Evolutionary conservation across 1,284 basidiomycete genomes (phyloP).

Genomic region (Agaricales sp.): DNA sequence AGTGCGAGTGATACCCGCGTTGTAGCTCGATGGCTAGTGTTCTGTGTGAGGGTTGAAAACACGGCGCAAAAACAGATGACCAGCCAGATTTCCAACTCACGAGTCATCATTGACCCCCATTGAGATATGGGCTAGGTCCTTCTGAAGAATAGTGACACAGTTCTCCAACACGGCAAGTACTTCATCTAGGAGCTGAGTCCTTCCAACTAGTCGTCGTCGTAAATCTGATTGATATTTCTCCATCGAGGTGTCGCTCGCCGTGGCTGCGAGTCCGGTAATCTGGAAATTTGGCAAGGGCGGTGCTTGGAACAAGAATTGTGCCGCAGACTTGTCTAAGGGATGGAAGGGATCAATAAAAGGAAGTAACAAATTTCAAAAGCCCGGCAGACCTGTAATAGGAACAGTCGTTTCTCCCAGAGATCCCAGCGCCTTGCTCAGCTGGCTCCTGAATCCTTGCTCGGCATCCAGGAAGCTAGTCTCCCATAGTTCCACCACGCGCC

Average conservation of each 20-base stretch:
- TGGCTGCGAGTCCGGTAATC: slow-evolving; percentile 23
- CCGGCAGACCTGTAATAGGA: slow-evolving; percentile 17
- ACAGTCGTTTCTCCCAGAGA: slow-evolving; percentile 19
- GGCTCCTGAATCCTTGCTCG: slow-evolving; percentile 32
- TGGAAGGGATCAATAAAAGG: slow-evolving; percentile 11
- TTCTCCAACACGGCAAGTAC: slow-evolving; percentile 48
- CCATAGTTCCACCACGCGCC: slow-evolving; percentile 50
- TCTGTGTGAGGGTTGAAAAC: slow-evolving; percentile 17
- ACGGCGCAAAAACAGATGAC: slow-evolving; percentile 3
- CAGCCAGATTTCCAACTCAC: slow-evolving; percentile 18
- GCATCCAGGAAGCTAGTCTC: slow-evolving; percentile 31
- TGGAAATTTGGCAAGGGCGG: slow-evolving; percentile 37
- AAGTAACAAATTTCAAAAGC: background rate
- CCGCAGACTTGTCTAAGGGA: slow-evolving; percentile 38
- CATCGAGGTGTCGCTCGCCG: slow-evolving; percentile 34
- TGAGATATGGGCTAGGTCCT: slow-evolving; percentile 25
- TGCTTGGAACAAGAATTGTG: slow-evolving; percentile 43
- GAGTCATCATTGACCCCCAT: slow-evolving; percentile 25
- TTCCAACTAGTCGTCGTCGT: slow-evolving; percentile 45
- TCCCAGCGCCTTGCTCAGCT: slow-evolving; percentile 23
- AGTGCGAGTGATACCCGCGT: slow-evolving; percentile 35
- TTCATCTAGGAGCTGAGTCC: slow-evolving; percentile 46
- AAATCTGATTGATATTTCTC: slow-evolving; percentile 46
- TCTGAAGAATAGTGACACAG: slow-evolving; percentile 41
- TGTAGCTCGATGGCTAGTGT: slow-evolving; percentile 27